These are phyloP conservation scores for Globisporangium iwayamae DNA, from an alignment of 352 stramenopile species.

Conservation along the genomic window DNA sequence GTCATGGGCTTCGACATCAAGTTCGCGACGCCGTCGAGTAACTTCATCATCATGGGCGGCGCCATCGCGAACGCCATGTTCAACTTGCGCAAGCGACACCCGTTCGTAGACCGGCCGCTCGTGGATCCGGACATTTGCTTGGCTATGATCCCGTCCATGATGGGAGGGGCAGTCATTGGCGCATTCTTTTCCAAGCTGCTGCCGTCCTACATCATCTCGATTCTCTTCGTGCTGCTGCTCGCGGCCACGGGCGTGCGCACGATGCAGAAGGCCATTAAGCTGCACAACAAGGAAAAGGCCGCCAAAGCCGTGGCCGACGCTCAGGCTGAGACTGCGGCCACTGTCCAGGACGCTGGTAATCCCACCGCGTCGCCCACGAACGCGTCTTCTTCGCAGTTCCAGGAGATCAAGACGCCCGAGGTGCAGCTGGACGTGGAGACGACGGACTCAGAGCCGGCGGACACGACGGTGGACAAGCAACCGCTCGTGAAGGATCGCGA, in stretches of 20 bases:
- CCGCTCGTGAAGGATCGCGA: conserved; percentile 19
- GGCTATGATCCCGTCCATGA: conserved; percentile 63
- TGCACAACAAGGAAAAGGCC: conserved; percentile 33
- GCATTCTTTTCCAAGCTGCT: conserved; percentile 57
- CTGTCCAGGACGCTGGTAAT: conserved; percentile 1
- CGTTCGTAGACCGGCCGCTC: conserved; percentile 47
- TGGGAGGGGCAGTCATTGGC: conserved; percentile 50
- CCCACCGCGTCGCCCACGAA: neutral
- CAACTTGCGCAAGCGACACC: conserved; percentile 61
- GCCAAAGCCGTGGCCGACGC: conserved; percentile 24
- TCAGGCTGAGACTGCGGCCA: neutral
- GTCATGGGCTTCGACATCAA: conserved; percentile 73
- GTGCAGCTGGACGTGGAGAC: conserved; percentile 5
- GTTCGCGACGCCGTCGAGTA: conserved; percentile 51
- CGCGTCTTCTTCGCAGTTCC: conserved; percentile 3
- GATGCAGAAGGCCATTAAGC: conserved; percentile 28
- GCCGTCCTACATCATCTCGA: conserved; percentile 53
- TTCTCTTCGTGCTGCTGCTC: conserved; percentile 53
- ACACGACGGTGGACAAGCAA: conserved; percentile 9
- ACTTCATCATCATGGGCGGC: conserved; percentile 62
- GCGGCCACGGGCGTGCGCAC: conserved; percentile 28
- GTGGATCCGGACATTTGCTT: conserved; percentile 54
- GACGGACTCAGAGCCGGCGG: neutral
- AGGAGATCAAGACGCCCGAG: conserved; percentile 12
- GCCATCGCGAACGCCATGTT: conserved; percentile 60